A percentile compares a stretch with the other conserved stretches of the same genome.
Conservation (phyloP, 768 basidiomycete species). For the Calvatia gigantea region DNA sequence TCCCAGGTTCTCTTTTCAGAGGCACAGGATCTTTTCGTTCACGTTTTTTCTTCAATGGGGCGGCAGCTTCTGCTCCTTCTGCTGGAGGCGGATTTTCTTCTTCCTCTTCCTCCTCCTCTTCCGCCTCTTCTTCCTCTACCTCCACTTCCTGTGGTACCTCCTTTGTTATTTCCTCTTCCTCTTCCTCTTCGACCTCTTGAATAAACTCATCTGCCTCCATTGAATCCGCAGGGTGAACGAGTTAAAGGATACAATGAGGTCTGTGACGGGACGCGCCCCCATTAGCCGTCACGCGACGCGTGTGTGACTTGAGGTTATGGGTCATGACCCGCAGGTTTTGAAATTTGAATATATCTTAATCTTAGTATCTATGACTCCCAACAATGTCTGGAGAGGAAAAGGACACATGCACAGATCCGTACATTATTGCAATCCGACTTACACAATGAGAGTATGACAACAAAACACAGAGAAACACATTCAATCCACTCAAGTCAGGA, state of each 20-base stretch:
- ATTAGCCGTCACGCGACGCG: slow-evolving; percentile 6
- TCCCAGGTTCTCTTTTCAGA: slow-evolving; percentile 45
- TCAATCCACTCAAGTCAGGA: too few relatives aligned
- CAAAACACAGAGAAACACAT: too few relatives aligned
- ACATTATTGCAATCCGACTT: too few relatives aligned
- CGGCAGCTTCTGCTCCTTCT: slow-evolving; percentile 4
- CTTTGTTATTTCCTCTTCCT: slow-evolving; percentile 5
- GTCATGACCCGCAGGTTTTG: too few relatives aligned
- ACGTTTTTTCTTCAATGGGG: slow-evolving; percentile 24
- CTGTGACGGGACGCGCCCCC: slow-evolving; percentile 14
- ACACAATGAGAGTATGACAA: too few relatives aligned
- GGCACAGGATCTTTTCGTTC: slow-evolving; percentile 24
- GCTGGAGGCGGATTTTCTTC: neutral
- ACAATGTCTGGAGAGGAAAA: too few relatives aligned
- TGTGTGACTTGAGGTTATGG: too few relatives aligned
- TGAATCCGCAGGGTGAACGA: slow-evolving; percentile 10
- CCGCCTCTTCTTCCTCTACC: neutral
- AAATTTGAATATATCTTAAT: too few relatives aligned
- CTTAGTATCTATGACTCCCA: too few relatives aligned
- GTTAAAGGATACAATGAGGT: neutral
- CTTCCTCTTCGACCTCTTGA: slow-evolving; percentile 10
- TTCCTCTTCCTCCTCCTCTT: slow-evolving; percentile 10
- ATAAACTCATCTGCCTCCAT: slow-evolving; percentile 14
- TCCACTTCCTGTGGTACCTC: slow-evolving; percentile 3
- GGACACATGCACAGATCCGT: too few relatives aligned